Base-by-base conservation (phyloP, 306 rosid species). In the Abrus pulchellus region DNA sequence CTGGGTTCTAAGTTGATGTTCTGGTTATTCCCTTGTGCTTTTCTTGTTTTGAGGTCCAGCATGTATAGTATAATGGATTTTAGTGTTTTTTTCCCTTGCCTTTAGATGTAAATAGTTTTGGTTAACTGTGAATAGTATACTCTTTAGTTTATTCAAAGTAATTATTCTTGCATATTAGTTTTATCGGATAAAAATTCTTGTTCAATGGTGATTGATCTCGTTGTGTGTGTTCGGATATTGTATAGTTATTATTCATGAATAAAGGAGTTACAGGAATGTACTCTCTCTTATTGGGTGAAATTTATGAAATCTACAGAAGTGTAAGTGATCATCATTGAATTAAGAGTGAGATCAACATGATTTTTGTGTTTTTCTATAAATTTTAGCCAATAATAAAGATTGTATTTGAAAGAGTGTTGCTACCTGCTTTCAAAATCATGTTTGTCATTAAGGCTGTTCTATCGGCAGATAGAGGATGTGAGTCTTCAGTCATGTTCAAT, bases 1-100 rank as follows among this genome's bases (percentile, higher is more conserved):
- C 81, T 80, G 40, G 86, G 81, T 89, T 83, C 78, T 68, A 65
- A 36, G 47, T 77, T 86, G 11, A 44, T 49, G 44, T 57, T 77
- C 57, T 57, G 52, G 74, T 83, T 45, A 34, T 14, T 67, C 54
- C 59, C 28, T 55, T 44, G 6, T 72, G 65, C 7, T 30, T 80
- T 82, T 38, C 41, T 62, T 63, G 49, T 43, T 75, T 32, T 54
- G 3, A 1, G 34, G 28, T 76, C 48, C 14, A 49, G 10, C 43
- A 80, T 20, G 20, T 20, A 20, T 20, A 29, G 50, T 47, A 53
- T 44, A 50, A 43, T 52, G 14, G 43, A 57, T 55, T 6, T 0
- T 33, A 63, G 49, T 41, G 61, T 3, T 80, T 20, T 20, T 20
- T 20, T 20, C 20, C 20, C 20, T 20, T 20, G 20, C 20, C 20